Evolutionary conservation across 768 basidiomycete genomes (phyloP).

Genomic region (Leccinum obscurum): DNA sequence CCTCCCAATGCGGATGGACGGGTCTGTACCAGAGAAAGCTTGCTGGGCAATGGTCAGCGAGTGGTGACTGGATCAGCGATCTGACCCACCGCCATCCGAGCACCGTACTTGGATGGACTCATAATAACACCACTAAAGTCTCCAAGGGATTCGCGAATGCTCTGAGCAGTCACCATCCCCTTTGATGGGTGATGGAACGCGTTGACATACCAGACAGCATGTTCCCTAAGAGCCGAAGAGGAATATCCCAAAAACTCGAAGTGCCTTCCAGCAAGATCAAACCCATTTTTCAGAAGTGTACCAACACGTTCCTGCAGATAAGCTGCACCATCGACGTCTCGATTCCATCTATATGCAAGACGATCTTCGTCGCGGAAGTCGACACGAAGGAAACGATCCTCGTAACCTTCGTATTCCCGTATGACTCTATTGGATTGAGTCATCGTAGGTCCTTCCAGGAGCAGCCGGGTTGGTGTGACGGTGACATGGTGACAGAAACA

Average conservation of each 20-base stretch:
- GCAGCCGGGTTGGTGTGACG: constrained; percentile 70
- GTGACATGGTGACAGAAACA: constrained; percentile 77
- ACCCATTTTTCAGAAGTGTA: constrained; percentile 57
- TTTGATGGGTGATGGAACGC: constrained; percentile 53
- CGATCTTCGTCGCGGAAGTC: constrained; percentile 84
- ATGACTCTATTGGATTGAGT: constrained; percentile 82
- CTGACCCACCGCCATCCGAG: constrained; percentile 56
- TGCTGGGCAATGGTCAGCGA: constrained; percentile 39
- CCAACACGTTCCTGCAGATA: constrained; percentile 64
- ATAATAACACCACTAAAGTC: constrained; percentile 35
- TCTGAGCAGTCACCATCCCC: constrained; percentile 50
- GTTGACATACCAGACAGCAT: constrained; percentile 80
- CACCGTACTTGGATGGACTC: constrained; percentile 78
- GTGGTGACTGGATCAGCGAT: neutral
- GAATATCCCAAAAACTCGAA: constrained; percentile 88
- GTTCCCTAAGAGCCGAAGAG: constrained; percentile 73
- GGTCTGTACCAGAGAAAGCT: constrained; percentile 81
- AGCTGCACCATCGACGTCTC: constrained; percentile 56
- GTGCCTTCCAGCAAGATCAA: constrained; percentile 64
- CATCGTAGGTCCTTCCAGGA: constrained; percentile 75
- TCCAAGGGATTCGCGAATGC: constrained; percentile 64
- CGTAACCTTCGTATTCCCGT: constrained; percentile 57
- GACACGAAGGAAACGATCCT: constrained; percentile 77
- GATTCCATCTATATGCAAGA: constrained; percentile 70
- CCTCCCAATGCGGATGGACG: constrained; percentile 56